Evolutionary conservation across 2,329 filamentous ascomycete species (phyloP), one percentile per base, ranked within the genome.

Genomic region (Verticillium nubilum): DNA sequence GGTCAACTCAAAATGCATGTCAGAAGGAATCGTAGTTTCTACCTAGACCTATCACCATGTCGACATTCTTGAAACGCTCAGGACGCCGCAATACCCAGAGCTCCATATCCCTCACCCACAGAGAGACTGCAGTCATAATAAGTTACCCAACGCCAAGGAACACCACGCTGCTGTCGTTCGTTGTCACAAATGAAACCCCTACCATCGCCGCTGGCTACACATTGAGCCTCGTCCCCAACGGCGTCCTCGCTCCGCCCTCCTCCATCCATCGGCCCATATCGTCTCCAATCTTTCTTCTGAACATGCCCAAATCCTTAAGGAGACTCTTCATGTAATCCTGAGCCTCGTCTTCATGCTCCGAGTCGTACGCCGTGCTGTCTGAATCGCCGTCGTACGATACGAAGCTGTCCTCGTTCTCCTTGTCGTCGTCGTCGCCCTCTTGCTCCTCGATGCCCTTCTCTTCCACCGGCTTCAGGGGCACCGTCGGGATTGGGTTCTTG

Each of bases 251-350:
- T 23, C 82, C 78, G 59, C 85, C 81, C 58, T 85, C 83, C 67
- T 92, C 89, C 67, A 90, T 67, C 69, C 90, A 95, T 42, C 90
- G 79, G 59, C 78, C 78, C 72, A 90, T 85, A 72, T 98, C 95
- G 67, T 95, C 92, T 6, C 85, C 87, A 63, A 98, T 86, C 77
- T 97, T 98, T 68, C 86, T 86, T 72, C 89, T 89, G 77, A 96
- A 96, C 70, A 94, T 72, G 29, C 83, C 84, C 58, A 96, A 71
- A 67, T 98, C 93, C 66, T 87, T 86, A 64, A 99, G 79, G 69
- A 98, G 83, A 35, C 89, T 87, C 66, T 93, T 86, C 80, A 96
- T 94, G 68, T 91, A 86, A n/a, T 87, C 86, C 70, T 97, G 91
- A 77, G 93, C 84, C 63, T 93, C 83, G 47, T 82, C 79, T 17